Conservation (phyloP, 768 basidiomycete species). For the Lepiota subincarnata region DNA sequence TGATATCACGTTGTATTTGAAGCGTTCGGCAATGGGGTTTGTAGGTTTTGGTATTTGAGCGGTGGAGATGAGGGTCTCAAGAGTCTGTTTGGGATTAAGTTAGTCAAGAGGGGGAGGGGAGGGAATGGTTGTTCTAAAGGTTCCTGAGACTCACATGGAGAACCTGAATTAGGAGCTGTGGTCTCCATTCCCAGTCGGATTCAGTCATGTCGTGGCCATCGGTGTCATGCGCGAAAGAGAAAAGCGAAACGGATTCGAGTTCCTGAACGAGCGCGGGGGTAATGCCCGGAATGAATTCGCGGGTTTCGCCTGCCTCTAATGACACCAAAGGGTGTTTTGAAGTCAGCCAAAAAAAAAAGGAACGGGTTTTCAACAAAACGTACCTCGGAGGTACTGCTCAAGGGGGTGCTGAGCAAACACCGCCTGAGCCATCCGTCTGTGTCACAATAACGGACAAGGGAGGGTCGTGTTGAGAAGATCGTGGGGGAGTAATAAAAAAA, state of each 20-base stretch:
- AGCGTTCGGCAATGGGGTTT: conserved; percentile 65
- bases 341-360: neutral
- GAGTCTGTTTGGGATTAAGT: conserved; percentile 24
- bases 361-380: too few species aligned
- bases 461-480: conserved; percentile 9
- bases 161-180: conserved; percentile 29
- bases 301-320: conserved; percentile 56
- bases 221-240: conserved; percentile 11
- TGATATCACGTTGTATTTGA: conserved; percentile 82
- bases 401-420: conserved; percentile 76
- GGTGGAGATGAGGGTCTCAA: conserved; percentile 34
- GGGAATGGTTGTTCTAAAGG: too few species aligned
- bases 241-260: conserved; percentile 28
- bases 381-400: conserved; percentile 68
- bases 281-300: conserved; percentile 53
- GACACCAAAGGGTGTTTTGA: conserved; percentile 2
- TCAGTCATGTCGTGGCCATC: conserved; percentile 22
- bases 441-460: neutral
- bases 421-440: conserved; percentile 64
- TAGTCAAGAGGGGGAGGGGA: too few species aligned
- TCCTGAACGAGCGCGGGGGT: conserved; percentile 35
- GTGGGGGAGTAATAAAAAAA: neutral
- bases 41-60: conserved; percentile 29
- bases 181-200: conserved; percentile 34
- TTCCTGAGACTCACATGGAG: conserved; percentile 33